Conservation (phyloP, 2,329 filamentous ascomycete species). For the Cladosporium sp. region DNA sequence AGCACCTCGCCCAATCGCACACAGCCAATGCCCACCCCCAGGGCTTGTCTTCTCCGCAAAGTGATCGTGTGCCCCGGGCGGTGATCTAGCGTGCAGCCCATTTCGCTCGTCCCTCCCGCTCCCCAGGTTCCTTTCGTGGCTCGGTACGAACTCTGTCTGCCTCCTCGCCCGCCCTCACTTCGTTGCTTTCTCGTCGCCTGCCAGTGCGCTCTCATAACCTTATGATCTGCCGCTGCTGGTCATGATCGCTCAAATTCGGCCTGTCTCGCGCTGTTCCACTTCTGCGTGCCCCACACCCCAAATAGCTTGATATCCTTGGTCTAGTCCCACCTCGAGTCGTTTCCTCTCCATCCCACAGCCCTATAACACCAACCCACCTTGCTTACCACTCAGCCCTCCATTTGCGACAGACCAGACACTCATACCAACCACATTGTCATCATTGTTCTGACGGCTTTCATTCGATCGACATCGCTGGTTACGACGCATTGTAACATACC, state of each 20-base stretch:
- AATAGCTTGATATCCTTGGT: slow-evolving; percentile 11
- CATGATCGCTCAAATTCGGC: background rate
- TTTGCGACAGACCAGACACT: background rate
- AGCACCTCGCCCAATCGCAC: slow-evolving; percentile 16
- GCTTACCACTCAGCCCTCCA: background rate
- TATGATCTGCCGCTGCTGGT: slow-evolving; percentile 2
- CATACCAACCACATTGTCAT: background rate
- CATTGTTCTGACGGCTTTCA: background rate
- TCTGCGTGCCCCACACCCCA: background rate
- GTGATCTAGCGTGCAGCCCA: slow-evolving; percentile 14
- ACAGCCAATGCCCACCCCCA: slow-evolving; percentile 13
- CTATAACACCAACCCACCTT: background rate
- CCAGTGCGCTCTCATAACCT: background rate
- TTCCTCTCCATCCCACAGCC: background rate
- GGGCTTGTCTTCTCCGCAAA: slow-evolving; percentile 19
- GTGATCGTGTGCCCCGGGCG: slow-evolving; percentile 22
- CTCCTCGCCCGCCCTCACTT: background rate
- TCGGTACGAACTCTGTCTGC: slow-evolving; percentile 5
- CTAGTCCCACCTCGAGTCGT: background rate
- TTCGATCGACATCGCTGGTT: background rate
- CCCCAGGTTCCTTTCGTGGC: slow-evolving; percentile 16
- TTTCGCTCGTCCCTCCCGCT: slow-evolving; percentile 3
- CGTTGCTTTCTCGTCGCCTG: background rate
- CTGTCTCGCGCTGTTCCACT: background rate
- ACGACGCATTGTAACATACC: background rate